A percentile compares a stretch with the other conserved stretches of the same genome.
Evolutionary conservation across 1,139 yeast species (phyloP).

Genomic region (Candida sp.): DNA sequence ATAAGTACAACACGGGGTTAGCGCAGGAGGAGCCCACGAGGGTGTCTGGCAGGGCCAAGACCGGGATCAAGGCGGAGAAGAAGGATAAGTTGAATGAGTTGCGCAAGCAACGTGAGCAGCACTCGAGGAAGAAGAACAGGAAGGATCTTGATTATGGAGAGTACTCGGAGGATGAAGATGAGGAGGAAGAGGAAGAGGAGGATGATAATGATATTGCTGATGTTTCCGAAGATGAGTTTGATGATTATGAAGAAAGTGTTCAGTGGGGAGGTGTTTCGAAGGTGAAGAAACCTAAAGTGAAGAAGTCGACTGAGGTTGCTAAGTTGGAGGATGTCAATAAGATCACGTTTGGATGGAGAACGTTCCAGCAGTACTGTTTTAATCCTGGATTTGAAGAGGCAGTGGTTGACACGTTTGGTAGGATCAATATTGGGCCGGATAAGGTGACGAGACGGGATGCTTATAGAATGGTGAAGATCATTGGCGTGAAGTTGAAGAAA

Average conservation of each 20-base stretch:
- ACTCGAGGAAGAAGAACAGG: slow-evolving; percentile 36
- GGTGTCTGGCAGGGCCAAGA: slow-evolving; percentile 22
- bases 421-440: slow-evolving; percentile 79
- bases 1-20: slow-evolving; percentile 12
- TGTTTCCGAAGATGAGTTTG: slow-evolving; percentile 40
- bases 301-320: slow-evolving; percentile 38
- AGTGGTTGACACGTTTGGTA: slow-evolving; percentile 76
- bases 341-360: slow-evolving; percentile 76
- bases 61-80: slow-evolving; percentile 31
- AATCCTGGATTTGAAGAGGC: slow-evolving; percentile 79
- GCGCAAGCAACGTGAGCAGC: slow-evolving; percentile 82
- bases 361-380: slow-evolving; percentile 75
- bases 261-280: slow-evolving; percentile 53
- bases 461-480: slow-evolving; percentile 85
- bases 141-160: slow-evolving; percentile 36
- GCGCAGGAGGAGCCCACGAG: slow-evolving; percentile 24
- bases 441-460: slow-evolving; percentile 64
- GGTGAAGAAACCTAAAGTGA: slow-evolving; percentile 18
- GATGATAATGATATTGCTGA: slow-evolving; percentile 49
- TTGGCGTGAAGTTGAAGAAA: slow-evolving; percentile 55
- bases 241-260: slow-evolving; percentile 48
- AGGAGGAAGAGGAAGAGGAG: no score
- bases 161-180: slow-evolving; percentile 33
- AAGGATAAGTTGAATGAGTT: slow-evolving; percentile 76
- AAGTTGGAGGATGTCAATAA: slow-evolving; percentile 66